Evolutionary conservation across 768 basidiomycete species (phyloP).

Genomic region (Boletus tomentosulus): DNA sequence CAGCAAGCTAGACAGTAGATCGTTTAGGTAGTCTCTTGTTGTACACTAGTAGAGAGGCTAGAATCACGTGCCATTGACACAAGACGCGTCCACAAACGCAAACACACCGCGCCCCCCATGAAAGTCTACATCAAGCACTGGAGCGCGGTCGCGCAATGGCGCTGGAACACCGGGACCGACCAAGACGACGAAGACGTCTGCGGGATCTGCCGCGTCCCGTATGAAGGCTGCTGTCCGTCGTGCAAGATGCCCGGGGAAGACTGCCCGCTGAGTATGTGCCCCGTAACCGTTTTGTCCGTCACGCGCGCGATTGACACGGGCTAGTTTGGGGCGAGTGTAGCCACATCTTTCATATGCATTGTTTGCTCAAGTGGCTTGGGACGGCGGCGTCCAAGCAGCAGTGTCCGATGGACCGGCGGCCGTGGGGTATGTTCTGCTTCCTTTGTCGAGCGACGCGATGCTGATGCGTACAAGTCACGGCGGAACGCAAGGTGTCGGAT

Average conservation of each 20-base stretch:
- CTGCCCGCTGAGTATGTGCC: slow-evolving; percentile 86
- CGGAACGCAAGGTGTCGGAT: slow-evolving; percentile 41
- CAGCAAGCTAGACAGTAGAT: no score
- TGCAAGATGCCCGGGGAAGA: slow-evolving; percentile 98
- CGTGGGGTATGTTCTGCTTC: slow-evolving; percentile 68
- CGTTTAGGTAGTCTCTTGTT: no score
- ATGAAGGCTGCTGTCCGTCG: slow-evolving; percentile 91
- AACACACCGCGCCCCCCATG: slow-evolving; percentile 39
- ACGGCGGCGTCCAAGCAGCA: slow-evolving; percentile 88
- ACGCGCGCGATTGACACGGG: no score
- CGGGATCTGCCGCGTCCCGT: slow-evolving; percentile 88
- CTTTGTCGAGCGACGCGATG: background rate
- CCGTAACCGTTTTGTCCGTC: no score
- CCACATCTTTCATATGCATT: slow-evolving; percentile 99
- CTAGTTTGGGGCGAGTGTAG: slow-evolving; percentile 98
- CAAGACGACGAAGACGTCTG: slow-evolving; percentile 61
- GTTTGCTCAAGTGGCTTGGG: slow-evolving; percentile 92
- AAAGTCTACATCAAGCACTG: slow-evolving; percentile 80
- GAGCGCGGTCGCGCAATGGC: slow-evolving; percentile 88
- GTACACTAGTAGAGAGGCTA: no score
- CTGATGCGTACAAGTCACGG: slow-evolving; percentile 39
- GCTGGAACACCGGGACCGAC: slow-evolving; percentile 65
- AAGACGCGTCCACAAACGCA: no score
- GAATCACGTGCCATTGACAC: no score
- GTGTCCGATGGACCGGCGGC: slow-evolving; percentile 96